Base-by-base conservation (phyloP, 495 filamentous ascomycete genomes). In the Hyaloscypha bicolor region DNA sequence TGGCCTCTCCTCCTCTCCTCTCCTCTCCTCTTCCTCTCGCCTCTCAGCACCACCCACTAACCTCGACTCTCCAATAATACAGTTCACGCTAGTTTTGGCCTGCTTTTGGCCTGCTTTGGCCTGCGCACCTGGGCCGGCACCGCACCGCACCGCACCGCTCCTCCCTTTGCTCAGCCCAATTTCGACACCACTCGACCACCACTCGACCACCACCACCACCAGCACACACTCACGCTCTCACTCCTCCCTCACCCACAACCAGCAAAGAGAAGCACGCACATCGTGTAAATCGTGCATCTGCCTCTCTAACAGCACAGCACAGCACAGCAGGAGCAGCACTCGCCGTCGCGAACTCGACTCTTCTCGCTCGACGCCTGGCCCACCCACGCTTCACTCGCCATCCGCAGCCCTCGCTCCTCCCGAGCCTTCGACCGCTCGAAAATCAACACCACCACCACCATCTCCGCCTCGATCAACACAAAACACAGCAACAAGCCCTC, bases 381-480 rank as follows among this genome's bases (percentile, higher is more conserved):
- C 21, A 35, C 30, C 25, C 21, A 35, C n/a, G 29, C 57, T 22
- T 22, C 29, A 11, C 14, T 22, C 29, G 21, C 21, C 57, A 30
- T 19, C 25, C 57, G 39, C 53, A 56, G 22, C 30, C 57, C 57
- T 42, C 57, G 21, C 57, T 42, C 57, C 29, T 37, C 29, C 4
- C 12, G 31, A 42, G 22, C 21, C 25, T 60, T n/a, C 21, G 5
- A 37, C 35, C 30, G 30, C 56, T 25, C 56, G 0, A 21, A 35
- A 25, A 32, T 12, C 58, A 9, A 35, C 58, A 11, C 22, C n/a
- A n/a, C n/a, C n/a, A n/a, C 60, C 22, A 32, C 60, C 31, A 25
- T 0, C 16, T 52, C 42, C 60, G 6, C 56, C 31, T 16, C 56
- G 12, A 33, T 19, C 55, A 58, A 9, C 55, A 59, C 6, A 21